Evolutionary conservation across 2,329 filamentous ascomycete species (phyloP), one percentile per base, ranked within the genome.

Genomic region (Annulohypoxylon truncatum): DNA sequence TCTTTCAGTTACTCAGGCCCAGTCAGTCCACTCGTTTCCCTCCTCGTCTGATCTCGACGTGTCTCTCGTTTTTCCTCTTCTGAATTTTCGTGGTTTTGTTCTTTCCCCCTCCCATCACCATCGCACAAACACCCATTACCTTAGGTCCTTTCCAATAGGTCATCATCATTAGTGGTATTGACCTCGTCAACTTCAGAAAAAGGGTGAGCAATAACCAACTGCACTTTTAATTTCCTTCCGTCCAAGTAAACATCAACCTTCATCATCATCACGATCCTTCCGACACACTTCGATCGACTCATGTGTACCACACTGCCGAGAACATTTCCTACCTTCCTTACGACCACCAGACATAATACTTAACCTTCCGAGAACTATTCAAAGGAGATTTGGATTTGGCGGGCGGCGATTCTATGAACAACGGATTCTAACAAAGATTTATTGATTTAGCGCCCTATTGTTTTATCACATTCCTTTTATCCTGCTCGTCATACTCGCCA

Each of bases 21-120:
- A 66, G 69, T 68, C 71, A 71, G 69, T 72, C 69, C 71, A 72
- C 68, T 72, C 71, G 63, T 72, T 72, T 71, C 66, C 66, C 67
- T 68, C 66, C 66, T 69, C 71, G 68, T 70, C 67, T 66, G 62
- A 69, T 70, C 69, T 68, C 65, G 67, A 69, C 69, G 60, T 66
- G 69, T 65, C 69, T 72, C 64, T 72, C 69, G 50, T 71, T 72
- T 68, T 67, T 62, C 66, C 61, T 69, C 62, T 63, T 68, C 64
- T 71, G 52, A 54, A 65, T 62, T 65, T 65, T 57, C 42, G 61
- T 62, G 46, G 55, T 61, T 68, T 68, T 68, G 60, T 58, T 64
- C 56, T 50, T 56, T 42, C 62, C 44, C 59, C 46, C 52, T 47
- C 24, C 35, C 38, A 42, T 35, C 33, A 53, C 28, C 31, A 48